Evolutionary conservation across 768 basidiomycete species (phyloP), one percentile per base, ranked within the genome.

Genomic region (Tephrocybe sp.): DNA sequence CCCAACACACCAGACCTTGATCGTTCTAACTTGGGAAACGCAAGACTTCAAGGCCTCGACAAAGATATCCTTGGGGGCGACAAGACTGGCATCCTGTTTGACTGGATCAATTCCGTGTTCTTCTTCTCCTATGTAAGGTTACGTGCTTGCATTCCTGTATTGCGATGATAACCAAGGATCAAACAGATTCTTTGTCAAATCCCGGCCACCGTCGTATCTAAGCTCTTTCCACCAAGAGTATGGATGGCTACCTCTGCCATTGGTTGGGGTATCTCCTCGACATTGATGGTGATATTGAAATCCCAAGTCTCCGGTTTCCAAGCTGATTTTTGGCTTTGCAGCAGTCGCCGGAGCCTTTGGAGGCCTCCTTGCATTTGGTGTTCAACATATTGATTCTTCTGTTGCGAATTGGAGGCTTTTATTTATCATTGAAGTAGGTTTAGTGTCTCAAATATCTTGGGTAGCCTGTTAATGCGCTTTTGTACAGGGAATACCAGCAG

Each of bases 341-440:
- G 88, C 89, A 2, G 80, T 89, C 3, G 86, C 90, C 3, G 89
- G 89, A 19, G 90, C 90, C 4, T 91, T 91, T 52, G 88, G 88
- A 12, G 89, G 90, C n/a, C 68, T 91, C 38, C 79, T 92, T 34
- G 88, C 90, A 3, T 91, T 86, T 54, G 90, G 88, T 1, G 72
- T 91, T 9, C 85, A 88, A 55, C 77, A 88, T 59, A 73, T 71
- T 1, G 65, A 82, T 47, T 53, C 72, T 0, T 56, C 73, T 4
- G 64, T 85, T 24, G 61, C 70, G 9, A 71, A 80, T 50, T 83
- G 80, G 86, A 73, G 78, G 47, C 69, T 86, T 18, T 65, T 91
- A 4, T 90, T 90, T 64, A 79, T 91, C 53, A 72, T 90, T 31
- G 88, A 91, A 74, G 84, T 82, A 55, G 21, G 61, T 40, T 24